Evolutionary conservation across 2,329 filamentous ascomycete species (phyloP).

Genomic region (Cephalotrichum gorgonifer): DNA sequence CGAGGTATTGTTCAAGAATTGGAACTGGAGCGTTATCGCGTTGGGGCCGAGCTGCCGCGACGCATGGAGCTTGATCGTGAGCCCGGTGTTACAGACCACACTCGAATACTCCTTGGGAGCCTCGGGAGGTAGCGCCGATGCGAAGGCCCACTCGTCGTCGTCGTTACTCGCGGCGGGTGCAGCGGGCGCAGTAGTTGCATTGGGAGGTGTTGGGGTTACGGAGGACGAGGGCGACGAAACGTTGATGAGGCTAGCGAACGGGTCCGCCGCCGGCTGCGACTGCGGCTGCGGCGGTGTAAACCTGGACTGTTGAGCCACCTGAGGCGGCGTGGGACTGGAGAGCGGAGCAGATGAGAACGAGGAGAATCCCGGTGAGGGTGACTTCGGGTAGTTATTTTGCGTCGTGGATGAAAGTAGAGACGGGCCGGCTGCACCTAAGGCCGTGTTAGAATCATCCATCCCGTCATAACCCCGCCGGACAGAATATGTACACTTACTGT

Average conservation of each 20-base stretch:
- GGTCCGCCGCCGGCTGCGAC: constrained; percentile 28
- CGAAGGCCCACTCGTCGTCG: constrained; percentile 92
- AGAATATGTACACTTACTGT: constrained; percentile 37
- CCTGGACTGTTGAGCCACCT: constrained; percentile 34
- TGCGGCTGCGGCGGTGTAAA: constrained; percentile 30
- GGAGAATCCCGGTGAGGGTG: constrained; percentile 40
- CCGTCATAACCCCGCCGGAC: neutral
- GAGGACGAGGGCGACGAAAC: constrained; percentile 10
- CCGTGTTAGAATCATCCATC: neutral
- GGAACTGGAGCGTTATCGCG: constrained; percentile 59
- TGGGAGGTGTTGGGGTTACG: constrained; percentile 16
- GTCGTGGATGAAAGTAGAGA: constrained; percentile 55
- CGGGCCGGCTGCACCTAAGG: constrained; percentile 51
- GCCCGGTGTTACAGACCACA: constrained; percentile 55
- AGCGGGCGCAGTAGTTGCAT: constrained; percentile 16
- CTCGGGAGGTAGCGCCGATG: constrained; percentile 67
- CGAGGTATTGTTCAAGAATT: constrained; percentile 73
- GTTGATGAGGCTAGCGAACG: constrained; percentile 38
- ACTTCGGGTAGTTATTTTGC: constrained; percentile 39
- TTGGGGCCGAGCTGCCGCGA: constrained; percentile 44
- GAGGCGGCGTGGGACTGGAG: constrained; percentile 43
- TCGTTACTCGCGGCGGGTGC: constrained; percentile 31
- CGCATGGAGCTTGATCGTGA: constrained; percentile 67
- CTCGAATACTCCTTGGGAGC: constrained; percentile 50
- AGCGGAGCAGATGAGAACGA: constrained; percentile 41